Percentiles rank a stretch among this genome's conserved stretches.
Conservation (phyloP, 352 stramenopile genomes). For the Pythium rishiriense region DNA sequence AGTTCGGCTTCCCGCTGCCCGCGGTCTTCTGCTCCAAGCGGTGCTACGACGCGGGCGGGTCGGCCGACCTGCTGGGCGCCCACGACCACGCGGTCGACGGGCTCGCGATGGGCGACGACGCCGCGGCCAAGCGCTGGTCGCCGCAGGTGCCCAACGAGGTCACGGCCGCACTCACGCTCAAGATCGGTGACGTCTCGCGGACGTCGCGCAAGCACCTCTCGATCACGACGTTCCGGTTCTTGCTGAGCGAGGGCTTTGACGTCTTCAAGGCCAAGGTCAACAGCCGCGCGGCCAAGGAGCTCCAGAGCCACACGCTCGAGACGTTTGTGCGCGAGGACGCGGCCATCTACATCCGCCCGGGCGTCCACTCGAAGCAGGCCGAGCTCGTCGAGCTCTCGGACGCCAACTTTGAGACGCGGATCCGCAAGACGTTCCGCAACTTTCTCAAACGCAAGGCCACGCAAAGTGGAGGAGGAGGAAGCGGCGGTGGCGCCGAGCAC, state of each 20-base stretch:
- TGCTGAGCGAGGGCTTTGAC: slow-evolving; percentile 71
- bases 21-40: slow-evolving; percentile 41
- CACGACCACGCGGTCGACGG: neutral
- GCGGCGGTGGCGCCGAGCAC: slow-evolving; percentile 7
- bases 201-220: slow-evolving; percentile 74
- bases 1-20: slow-evolving; percentile 35
- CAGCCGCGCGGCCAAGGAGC: slow-evolving; percentile 48
- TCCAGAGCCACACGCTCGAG: slow-evolving; percentile 44
- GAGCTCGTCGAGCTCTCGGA: slow-evolving; percentile 69
- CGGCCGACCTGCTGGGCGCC: slow-evolving; percentile 18
- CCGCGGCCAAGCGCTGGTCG: slow-evolving; percentile 21
- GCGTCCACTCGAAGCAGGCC: slow-evolving; percentile 78
- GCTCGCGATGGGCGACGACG: neutral
- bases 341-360: slow-evolving; percentile 77
- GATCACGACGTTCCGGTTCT: slow-evolving; percentile 61
- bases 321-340: slow-evolving; percentile 58
- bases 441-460: slow-evolving; percentile 71
- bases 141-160: slow-evolving; percentile 60
- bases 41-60: slow-evolving; percentile 34
- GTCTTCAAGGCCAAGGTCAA: slow-evolving; percentile 74
- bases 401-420: slow-evolving; percentile 67
- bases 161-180: slow-evolving; percentile 66
- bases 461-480: slow-evolving; percentile 16
- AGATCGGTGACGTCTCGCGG: slow-evolving; percentile 68
- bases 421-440: slow-evolving; percentile 74